A percentile compares a stretch with the other conserved stretches of the same genome.
Conservation (phyloP, 2,329 filamentous ascomycete species). For the Fusarium sp. region DNA sequence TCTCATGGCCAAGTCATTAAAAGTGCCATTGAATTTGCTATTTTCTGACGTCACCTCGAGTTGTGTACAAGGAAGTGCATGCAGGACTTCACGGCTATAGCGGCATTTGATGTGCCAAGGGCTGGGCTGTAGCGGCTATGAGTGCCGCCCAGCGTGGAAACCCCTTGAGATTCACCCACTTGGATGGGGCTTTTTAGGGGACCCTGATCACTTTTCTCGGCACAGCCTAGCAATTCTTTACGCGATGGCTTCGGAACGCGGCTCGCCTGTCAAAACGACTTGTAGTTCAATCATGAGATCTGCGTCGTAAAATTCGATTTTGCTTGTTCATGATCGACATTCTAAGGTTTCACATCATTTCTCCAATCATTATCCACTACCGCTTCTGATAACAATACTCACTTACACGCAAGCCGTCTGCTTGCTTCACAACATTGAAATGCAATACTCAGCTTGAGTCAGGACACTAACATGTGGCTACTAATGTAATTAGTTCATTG, state of each 20-base stretch:
- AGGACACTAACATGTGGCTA: not conserved
- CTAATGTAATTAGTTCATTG: not conserved
- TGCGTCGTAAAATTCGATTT: not conserved
- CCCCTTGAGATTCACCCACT: constrained; percentile 1
- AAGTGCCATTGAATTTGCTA: not conserved
- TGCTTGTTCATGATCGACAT: not conserved
- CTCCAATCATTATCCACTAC: not conserved
- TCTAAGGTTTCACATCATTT: not conserved
- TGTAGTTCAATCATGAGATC: not conserved
- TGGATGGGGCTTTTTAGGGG: not conserved
- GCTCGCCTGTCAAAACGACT: constrained; percentile 1
- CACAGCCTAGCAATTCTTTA: constrained; percentile 6
- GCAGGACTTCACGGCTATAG: constrained; percentile 25
- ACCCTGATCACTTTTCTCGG: constrained; percentile 21
- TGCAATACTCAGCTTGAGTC: not conserved
- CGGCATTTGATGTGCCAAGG: constrained; percentile 35
- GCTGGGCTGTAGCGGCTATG: constrained; percentile 29
- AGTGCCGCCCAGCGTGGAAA: constrained; percentile 21
- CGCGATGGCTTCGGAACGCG: constrained; percentile 30
- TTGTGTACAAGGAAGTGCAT: constrained; percentile 6
- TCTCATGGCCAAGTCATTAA: constrained; percentile 24
- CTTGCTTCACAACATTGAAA: not conserved
- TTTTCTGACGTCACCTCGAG: constrained; percentile 38
- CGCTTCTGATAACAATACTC: not conserved
- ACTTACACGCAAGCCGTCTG: not conserved